These are phyloP conservation scores for Penicillium verhagenii DNA, from an alignment of 495 filamentous ascomycete genomes.

Conservation along the genomic window DNA sequence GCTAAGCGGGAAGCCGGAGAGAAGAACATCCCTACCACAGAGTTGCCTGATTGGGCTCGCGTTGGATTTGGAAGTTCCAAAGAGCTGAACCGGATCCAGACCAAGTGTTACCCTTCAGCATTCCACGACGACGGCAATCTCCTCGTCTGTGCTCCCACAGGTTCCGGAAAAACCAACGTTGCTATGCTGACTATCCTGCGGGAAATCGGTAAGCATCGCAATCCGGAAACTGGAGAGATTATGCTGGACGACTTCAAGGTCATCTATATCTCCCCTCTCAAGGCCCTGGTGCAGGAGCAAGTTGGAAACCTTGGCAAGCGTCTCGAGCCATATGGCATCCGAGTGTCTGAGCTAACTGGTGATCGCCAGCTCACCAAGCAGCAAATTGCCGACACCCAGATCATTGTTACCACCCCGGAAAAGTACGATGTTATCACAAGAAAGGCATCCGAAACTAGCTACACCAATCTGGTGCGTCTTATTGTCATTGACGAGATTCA, in stretches of 20 bases:
- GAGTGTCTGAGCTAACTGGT: conserved; percentile 89
- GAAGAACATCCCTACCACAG: conserved; percentile 73
- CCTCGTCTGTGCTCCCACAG: conserved; percentile 95
- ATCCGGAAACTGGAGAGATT: conserved; percentile 82
- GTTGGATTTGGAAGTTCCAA: conserved; percentile 76
- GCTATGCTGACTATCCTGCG: conserved; percentile 95
- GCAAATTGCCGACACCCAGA: conserved; percentile 95
- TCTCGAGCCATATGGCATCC: conserved; percentile 86
- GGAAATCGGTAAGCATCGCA: conserved; percentile 93
- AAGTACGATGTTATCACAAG: conserved; percentile 99
- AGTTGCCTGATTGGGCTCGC: conserved; percentile 90
- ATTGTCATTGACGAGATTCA: conserved; percentile 99
- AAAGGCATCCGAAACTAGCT: conserved; percentile 95
- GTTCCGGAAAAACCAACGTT: conserved; percentile 98
- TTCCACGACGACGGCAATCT: conserved; percentile 96
- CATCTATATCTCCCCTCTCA: conserved; percentile 95
- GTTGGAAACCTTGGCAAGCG: conserved; percentile 95
- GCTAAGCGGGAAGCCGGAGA: conserved; percentile 77
- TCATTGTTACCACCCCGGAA: conserved; percentile 98
- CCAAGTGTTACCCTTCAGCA: conserved; percentile 83
- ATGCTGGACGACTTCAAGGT: conserved; percentile 97
- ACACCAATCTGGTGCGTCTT: conserved; percentile 92
- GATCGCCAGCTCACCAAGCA: conserved; percentile 98
- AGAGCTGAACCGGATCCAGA: conserved; percentile 92
- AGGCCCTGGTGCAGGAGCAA: conserved; percentile 94